These are phyloP conservation scores for Huntiella bhutanensis DNA, from an alignment of 2,329 filamentous ascomycete genomes.

Conservation along the genomic window DNA sequence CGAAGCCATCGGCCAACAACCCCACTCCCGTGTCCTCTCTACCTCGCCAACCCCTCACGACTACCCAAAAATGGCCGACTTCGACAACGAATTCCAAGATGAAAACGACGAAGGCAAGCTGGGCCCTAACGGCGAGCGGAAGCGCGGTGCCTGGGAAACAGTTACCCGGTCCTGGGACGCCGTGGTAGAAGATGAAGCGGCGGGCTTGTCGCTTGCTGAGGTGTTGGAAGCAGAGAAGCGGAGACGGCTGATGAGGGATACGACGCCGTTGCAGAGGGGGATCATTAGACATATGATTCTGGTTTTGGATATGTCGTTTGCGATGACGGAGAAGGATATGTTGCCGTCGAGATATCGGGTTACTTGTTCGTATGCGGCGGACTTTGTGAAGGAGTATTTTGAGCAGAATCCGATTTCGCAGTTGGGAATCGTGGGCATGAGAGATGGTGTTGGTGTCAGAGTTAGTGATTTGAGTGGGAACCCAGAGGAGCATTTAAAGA, in stretches of 20 bases:
- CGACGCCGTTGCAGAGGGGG: conserved; percentile 82
- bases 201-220: conserved; percentile 56
- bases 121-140: conserved; percentile 15
- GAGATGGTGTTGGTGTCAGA: conserved; percentile 70
- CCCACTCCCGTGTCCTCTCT: not conserved
- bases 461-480: conserved; percentile 86
- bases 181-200: conserved; percentile 61
- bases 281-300: conserved; percentile 94
- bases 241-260: conserved; percentile 57
- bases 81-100: conserved; percentile 50
- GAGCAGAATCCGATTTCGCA: conserved; percentile 98
- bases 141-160: conserved; percentile 44
- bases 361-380: conserved; percentile 61
- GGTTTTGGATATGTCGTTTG: conserved; percentile 76
- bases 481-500: conserved; percentile 68
- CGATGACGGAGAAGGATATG: conserved; percentile 90
- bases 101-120: conserved; percentile 22
- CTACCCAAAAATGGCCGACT: conserved; percentile 41
- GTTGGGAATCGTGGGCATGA: conserved; percentile 79
- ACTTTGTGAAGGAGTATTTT: conserved; percentile 88
- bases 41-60: not conserved
- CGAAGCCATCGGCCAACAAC: not conserved
- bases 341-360: conserved; percentile 73
- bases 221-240: conserved; percentile 69
- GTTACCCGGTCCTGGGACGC: conserved; percentile 53